Conservation (phyloP, 192 early-diverging fungal species). For the Chytriomyces sp. region DNA sequence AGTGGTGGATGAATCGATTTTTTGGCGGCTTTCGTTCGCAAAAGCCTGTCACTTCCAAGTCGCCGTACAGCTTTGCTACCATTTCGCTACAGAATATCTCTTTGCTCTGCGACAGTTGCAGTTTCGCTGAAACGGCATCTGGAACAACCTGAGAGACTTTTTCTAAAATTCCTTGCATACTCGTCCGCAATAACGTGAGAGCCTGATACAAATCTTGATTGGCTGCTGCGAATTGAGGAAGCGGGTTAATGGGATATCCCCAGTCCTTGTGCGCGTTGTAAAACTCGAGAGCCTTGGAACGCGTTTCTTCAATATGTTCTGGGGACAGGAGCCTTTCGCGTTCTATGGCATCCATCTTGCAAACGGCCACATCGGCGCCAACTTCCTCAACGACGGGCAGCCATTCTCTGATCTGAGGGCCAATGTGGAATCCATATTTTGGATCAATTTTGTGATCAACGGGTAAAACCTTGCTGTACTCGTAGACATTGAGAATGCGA, state of each 20-base stretch:
- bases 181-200: not conserved
- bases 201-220: conserved; percentile 12
- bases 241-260: conserved; percentile 28
- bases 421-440: conserved; percentile 23
- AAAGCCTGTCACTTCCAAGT: conserved; percentile 14
- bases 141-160: not conserved
- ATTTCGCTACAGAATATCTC: conserved; percentile 31
- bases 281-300: not conserved
- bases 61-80: conserved; percentile 18
- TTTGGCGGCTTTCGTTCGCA: not conserved
- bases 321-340: conserved; percentile 5
- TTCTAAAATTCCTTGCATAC: not conserved
- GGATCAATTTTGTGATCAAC: conserved; percentile 28
- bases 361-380: conserved; percentile 34
- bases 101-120: not conserved
- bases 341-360: not conserved
- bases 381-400: conserved; percentile 30
- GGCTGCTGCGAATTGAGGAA: conserved; percentile 36
- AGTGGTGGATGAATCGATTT: not conserved
- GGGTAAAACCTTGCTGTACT: conserved; percentile 20
- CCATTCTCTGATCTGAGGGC: conserved; percentile 35
- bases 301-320: not conserved
- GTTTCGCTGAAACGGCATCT: not conserved
- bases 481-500: conserved; percentile 21
- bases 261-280: conserved; percentile 19